A percentile compares a stretch with the other conserved stretches of the same genome.
phyloP scores from a whole-genome alignment of 164 flowering plant genomes.

The Vitis cinerea region DNA sequence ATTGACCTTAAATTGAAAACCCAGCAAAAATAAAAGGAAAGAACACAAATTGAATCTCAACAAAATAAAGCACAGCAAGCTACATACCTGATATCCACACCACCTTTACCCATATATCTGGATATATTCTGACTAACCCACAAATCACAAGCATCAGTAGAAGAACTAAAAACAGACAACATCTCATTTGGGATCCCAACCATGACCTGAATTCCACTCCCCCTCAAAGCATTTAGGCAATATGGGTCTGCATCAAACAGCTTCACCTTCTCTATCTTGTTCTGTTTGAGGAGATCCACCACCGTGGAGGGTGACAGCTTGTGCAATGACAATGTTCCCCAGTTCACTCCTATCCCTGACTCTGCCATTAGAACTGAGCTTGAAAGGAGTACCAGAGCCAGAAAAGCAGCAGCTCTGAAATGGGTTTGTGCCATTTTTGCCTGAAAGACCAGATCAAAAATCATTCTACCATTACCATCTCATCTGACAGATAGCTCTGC shows the following conservation, averaged over 20 bases:
- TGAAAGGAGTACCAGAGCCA: slow-evolving; percentile 6
- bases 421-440: slow-evolving; percentile 26
- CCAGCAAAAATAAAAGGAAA: background rate
- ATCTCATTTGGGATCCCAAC: slow-evolving; percentile 90
- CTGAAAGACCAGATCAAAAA: background rate
- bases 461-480: too few relatives aligned
- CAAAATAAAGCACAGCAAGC: background rate
- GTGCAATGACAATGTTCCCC: slow-evolving; percentile 78
- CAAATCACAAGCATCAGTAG: slow-evolving; percentile 59
- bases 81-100: slow-evolving; percentile 71
- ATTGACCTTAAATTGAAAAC: background rate
- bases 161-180: slow-evolving; percentile 50
- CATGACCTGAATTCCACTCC: slow-evolving; percentile 81
- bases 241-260: slow-evolving; percentile 76
- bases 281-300: slow-evolving; percentile 67
- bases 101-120: slow-evolving; percentile 51
- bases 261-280: slow-evolving; percentile 77
- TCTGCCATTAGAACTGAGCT: slow-evolving; percentile 33
- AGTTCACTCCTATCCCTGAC: slow-evolving; percentile 76
- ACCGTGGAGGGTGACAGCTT: slow-evolving; percentile 62
- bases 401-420: slow-evolving; percentile 1
- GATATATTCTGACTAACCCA: slow-evolving; percentile 80
- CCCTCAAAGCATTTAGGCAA: slow-evolving; percentile 50
- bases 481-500: too few relatives aligned
- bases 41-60: background rate